Percentiles rank a stretch among this genome's conserved stretches.
Conservation (phyloP, 257 asterid genomes). For the Mitragyna speciosa region DNA sequence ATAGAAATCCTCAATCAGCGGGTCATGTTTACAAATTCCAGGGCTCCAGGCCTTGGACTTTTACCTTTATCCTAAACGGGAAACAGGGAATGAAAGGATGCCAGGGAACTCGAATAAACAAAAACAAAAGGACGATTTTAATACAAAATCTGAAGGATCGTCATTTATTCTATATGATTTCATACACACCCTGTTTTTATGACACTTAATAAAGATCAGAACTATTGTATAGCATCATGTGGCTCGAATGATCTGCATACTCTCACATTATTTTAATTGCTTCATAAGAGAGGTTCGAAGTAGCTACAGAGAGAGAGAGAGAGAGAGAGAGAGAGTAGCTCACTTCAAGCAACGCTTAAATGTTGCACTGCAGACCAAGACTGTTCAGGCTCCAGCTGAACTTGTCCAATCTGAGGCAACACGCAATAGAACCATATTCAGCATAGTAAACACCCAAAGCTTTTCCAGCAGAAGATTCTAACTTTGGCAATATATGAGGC, state of each 20-base stretch:
- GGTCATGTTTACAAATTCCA: neutral
- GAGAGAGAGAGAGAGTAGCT: neutral
- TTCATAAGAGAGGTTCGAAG: too few relatives aligned
- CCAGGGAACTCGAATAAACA: neutral
- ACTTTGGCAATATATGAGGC: neutral
- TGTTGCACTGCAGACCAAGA: conserved; percentile 86
- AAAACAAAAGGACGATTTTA: neutral
- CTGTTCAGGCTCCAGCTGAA: conserved; percentile 64
- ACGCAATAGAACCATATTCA: neutral
- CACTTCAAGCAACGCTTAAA: conserved; percentile 51
- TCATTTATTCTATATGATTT: neutral
- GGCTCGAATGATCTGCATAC: neutral
- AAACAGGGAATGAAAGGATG: neutral
- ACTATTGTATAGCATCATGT: neutral
- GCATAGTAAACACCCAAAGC: neutral
- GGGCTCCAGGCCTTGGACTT: neutral
- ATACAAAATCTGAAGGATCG: neutral
- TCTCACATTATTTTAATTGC: neutral
- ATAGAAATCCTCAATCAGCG: neutral
- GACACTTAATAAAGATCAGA: neutral
- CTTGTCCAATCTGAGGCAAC: conserved; percentile 65
- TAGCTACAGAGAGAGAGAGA: too few relatives aligned
- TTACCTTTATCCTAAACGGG: neutral
- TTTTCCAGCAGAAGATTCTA: neutral
- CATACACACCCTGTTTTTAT: neutral